Evolutionary conservation across 2,329 filamentous ascomycete species (phyloP).

Genomic region (Penicillium olsonii): DNA sequence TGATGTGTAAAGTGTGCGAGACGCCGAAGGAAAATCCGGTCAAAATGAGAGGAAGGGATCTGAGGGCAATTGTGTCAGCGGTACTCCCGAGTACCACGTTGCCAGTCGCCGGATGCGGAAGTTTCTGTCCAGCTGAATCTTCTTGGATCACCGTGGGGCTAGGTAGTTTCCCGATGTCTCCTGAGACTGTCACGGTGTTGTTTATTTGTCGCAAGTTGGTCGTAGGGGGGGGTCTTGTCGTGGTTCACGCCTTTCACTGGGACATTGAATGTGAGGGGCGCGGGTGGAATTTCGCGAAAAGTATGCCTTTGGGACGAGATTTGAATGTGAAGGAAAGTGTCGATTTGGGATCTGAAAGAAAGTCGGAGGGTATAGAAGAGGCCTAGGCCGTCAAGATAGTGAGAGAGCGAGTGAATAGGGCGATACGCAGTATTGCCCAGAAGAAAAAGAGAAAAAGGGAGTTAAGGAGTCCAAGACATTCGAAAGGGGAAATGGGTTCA

Average conservation of each 20-base stretch:
- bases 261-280: conserved; percentile 12
- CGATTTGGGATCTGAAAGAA: conserved; percentile 18
- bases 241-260: conserved; percentile 7
- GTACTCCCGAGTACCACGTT: conserved; percentile 38
- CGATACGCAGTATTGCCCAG: conserved; percentile 34
- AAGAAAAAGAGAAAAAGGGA: conserved; percentile 7
- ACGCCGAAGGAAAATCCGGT: conserved; percentile 1
- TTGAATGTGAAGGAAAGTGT: conserved; percentile 17
- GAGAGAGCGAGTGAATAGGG: conserved; percentile 33
- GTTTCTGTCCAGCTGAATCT: conserved; percentile 17
- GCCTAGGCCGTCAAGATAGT: conserved; percentile 14
- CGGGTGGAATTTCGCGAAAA: conserved; percentile 7
- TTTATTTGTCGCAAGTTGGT: conserved; percentile 6
- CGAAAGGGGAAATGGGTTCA: conserved; percentile 1
- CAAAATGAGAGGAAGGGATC: conserved; percentile 14
- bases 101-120: conserved; percentile 39
- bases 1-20: conserved; percentile 9
- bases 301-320: conserved; percentile 9
- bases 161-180: conserved; percentile 7
- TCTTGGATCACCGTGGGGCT: conserved; percentile 14
- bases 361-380: conserved; percentile 12
- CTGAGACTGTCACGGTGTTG: not conserved
- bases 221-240: not conserved
- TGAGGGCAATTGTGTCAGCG: conserved; percentile 18
- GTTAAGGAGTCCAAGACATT: conserved; percentile 6